Conservation (phyloP, 176 grass and related monocot genomes). For the Oryza coarctata region DNA sequence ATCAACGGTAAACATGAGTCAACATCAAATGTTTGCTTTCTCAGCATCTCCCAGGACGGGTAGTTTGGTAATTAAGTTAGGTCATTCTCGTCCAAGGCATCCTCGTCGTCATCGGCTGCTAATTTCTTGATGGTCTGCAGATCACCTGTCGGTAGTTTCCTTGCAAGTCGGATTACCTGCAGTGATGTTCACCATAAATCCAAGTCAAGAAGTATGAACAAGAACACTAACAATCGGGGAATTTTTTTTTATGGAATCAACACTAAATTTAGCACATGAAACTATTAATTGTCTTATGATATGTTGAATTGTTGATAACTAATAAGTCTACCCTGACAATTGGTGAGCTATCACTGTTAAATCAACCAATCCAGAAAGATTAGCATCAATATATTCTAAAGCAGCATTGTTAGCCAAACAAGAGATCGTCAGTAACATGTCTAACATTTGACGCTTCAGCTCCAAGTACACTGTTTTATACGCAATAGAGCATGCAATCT, state of each 20-base stretch:
- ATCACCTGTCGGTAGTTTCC: constrained; percentile 88
- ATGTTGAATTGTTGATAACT: neutral
- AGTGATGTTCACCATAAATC: constrained; percentile 17
- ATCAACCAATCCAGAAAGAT: neutral
- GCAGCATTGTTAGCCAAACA: neutral
- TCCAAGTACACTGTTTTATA: neutral
- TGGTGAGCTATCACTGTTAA: neutral
- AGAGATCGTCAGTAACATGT: neutral
- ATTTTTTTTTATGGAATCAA: neutral
- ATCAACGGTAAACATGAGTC: neutral
- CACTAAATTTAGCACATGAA: neutral
- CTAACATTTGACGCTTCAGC: neutral
- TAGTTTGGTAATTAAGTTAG: constrained; percentile 60
- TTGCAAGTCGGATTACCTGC: constrained; percentile 86
- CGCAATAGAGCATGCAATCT: neutral
- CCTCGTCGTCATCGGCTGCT: constrained; percentile 39
- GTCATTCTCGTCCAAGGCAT: constrained; percentile 80
- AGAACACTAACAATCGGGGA: neutral
- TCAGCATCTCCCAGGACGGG: neutral
- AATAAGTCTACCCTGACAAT: neutral
- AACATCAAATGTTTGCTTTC: neutral
- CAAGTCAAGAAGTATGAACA: neutral
- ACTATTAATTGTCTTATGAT: neutral
- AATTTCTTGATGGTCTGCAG: constrained; percentile 62
- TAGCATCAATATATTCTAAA: neutral